Percentiles rank a stretch among this genome's conserved stretches.
phyloP scores from a whole-genome alignment of 116 monocot genomes.

The Iris pallida region DNA sequence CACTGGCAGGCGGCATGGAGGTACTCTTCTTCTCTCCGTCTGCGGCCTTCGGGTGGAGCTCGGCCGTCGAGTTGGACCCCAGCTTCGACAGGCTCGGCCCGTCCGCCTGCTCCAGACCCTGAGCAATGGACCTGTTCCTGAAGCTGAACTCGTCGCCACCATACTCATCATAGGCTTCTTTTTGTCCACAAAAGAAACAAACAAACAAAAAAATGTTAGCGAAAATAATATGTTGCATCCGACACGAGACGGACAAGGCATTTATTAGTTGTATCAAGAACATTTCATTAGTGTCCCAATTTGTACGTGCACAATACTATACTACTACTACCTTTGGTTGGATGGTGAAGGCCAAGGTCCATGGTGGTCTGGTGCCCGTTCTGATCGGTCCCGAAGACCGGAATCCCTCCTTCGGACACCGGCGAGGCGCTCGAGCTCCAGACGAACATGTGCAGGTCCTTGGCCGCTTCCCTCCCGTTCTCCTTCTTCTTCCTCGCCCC shows the following conservation, averaged over 20 bases:
- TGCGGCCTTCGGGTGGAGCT: slow-evolving; percentile 48
- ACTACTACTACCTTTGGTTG: too few relatives aligned
- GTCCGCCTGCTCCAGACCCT: slow-evolving; percentile 24
- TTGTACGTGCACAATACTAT: too few relatives aligned
- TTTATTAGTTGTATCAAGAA: too few relatives aligned
- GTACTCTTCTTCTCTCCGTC: slow-evolving; percentile 19
- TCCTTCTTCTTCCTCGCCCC: slow-evolving; percentile 33
- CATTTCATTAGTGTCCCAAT: too few relatives aligned
- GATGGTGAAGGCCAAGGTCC: too few relatives aligned
- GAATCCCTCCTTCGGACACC: slow-evolving; percentile 68
- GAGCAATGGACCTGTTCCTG: slow-evolving; percentile 28
- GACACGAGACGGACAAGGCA: too few relatives aligned
- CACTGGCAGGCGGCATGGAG: slow-evolving; percentile 78
- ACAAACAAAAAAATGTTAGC: too few relatives aligned
- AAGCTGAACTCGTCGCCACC: slow-evolving; percentile 64
- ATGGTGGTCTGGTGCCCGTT: background rate
- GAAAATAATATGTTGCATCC: too few relatives aligned
- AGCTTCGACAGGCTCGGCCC: slow-evolving; percentile 54
- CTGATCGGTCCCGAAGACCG: slow-evolving; percentile 40
- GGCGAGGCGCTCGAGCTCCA: slow-evolving; percentile 98
- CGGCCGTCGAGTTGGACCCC: slow-evolving; percentile 76
- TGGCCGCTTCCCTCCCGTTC: slow-evolving; percentile 35
- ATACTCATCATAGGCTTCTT: slow-evolving; percentile 37
- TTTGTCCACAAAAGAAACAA: background rate
- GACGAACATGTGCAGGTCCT: slow-evolving; percentile 92